phyloP scores from a whole-genome alignment of 495 filamentous ascomycete genomes.

The Gamarada debralockiae region DNA sequence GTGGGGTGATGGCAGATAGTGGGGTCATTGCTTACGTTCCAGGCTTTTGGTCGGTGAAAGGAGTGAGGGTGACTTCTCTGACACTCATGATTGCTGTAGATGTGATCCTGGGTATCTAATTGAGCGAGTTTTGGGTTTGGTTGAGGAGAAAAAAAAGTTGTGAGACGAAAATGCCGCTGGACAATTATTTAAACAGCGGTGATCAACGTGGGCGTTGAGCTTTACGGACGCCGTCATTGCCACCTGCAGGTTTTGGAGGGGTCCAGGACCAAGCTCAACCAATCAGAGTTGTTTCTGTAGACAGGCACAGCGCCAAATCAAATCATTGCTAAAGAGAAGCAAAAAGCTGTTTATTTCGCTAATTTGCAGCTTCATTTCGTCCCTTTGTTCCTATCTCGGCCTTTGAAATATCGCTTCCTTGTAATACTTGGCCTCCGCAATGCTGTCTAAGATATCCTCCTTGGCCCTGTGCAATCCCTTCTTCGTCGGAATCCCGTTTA shows the following conservation, averaged over 20 bases:
- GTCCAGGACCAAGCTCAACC: background rate
- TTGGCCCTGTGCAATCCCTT: constrained; percentile 73
- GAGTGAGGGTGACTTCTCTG: constrained; percentile 69
- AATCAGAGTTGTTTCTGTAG: constrained; percentile 5
- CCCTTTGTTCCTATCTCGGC: background rate
- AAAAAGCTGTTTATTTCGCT: constrained; percentile 14
- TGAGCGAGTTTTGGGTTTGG: background rate
- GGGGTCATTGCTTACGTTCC: constrained; percentile 76
- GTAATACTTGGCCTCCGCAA: constrained; percentile 85
- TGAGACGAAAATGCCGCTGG: constrained; percentile 15
- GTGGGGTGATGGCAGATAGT: constrained; percentile 26
- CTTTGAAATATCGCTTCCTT: constrained; percentile 54
- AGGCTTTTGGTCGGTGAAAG: constrained; percentile 94
- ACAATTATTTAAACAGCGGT: constrained; percentile 16
- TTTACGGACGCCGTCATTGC: constrained; percentile 10
- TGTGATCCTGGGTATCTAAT: constrained; percentile 1
- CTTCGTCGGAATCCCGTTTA: constrained; percentile 64
- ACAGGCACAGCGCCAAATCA: constrained; percentile 1
- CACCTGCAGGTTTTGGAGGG: constrained; percentile 5
- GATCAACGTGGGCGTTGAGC: constrained; percentile 10
- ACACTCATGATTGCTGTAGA: constrained; percentile 39
- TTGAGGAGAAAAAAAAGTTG: constrained; percentile 11
- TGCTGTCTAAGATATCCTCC: constrained; percentile 92
- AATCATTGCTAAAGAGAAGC: background rate
- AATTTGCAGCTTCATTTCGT: constrained; percentile 1